Conservation (phyloP, 768 basidiomycete genomes). For the Sarcodon sp. region DNA sequence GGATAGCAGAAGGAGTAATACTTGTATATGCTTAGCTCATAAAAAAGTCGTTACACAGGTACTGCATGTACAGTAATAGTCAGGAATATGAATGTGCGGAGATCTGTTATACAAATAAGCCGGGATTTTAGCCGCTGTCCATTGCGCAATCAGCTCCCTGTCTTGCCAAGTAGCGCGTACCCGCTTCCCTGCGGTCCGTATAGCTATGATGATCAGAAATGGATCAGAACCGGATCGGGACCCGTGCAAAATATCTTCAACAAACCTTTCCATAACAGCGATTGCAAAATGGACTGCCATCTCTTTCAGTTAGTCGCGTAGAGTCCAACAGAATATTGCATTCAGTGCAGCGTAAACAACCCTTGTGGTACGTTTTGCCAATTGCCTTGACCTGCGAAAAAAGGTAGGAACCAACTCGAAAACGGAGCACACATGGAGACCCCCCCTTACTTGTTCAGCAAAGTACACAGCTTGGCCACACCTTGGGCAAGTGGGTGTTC, state of each 20-base stretch:
- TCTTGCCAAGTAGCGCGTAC: slow-evolving; percentile 55
- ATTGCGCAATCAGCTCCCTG: slow-evolving; percentile 22
- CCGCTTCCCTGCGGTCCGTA: slow-evolving; percentile 66
- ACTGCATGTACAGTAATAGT: no score
- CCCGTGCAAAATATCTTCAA: background rate
- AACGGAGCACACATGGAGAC: no score
- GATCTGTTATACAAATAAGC: no score
- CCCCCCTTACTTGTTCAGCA: slow-evolving; percentile 54
- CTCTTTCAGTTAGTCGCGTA: slow-evolving; percentile 60
- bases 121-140: no score
- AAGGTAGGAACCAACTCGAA: background rate
- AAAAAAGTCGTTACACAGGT: no score
- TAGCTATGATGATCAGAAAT: slow-evolving; percentile 25
- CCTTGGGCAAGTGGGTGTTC: slow-evolving; percentile 51
- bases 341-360: slow-evolving; percentile 63
- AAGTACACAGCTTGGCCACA: slow-evolving; percentile 76
- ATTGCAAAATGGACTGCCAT: slow-evolving; percentile 57
- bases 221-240: background rate
- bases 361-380: slow-evolving; percentile 71
- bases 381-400: slow-evolving; percentile 56
- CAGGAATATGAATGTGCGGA: no score
- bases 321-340: slow-evolving; percentile 64
- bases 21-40: slow-evolving; percentile 24
- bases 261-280: slow-evolving; percentile 61
- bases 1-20: slow-evolving; percentile 36